Evolutionary conservation across 345 rosid genomes (phyloP).

Genomic region (Melaleuca alternifolia): DNA sequence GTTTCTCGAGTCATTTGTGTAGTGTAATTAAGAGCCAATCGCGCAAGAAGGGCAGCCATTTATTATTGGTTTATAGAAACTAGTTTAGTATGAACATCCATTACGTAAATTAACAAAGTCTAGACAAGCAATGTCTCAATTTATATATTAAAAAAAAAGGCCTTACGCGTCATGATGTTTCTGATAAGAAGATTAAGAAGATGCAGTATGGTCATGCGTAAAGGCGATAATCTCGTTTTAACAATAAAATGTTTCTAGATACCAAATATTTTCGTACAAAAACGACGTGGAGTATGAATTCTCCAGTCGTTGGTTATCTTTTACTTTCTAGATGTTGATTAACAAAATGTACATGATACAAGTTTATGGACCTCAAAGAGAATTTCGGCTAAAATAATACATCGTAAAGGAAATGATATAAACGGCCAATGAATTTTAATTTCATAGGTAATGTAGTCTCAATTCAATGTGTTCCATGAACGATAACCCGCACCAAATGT

Average conservation of each 20-base stretch:
- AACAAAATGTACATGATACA: neutral
- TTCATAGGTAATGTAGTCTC: too few species aligned
- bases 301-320: too few species aligned
- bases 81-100: neutral
- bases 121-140: too few species aligned
- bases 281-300: neutral
- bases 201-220: neutral
- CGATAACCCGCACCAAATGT: too few species aligned
- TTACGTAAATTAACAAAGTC: neutral
- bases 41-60: neutral
- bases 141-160: too few species aligned
- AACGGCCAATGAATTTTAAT: too few species aligned
- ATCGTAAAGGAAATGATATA: too few species aligned
- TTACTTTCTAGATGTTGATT: too few species aligned
- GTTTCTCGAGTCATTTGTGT: neutral
- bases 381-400: neutral
- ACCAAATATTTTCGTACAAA: neutral
- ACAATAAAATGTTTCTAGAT: neutral
- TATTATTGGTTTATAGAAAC: neutral
- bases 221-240: neutral
- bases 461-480: too few species aligned
- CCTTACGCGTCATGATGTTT: too few species aligned
- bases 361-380: neutral
- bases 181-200: neutral
- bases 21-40: neutral